Percentiles rank a stretch among this genome's conserved stretches.
These are phyloP conservation scores for Huntiella moniliformis DNA, from an alignment of 2,329 filamentous ascomycete genomes.

Conservation along the genomic window DNA sequence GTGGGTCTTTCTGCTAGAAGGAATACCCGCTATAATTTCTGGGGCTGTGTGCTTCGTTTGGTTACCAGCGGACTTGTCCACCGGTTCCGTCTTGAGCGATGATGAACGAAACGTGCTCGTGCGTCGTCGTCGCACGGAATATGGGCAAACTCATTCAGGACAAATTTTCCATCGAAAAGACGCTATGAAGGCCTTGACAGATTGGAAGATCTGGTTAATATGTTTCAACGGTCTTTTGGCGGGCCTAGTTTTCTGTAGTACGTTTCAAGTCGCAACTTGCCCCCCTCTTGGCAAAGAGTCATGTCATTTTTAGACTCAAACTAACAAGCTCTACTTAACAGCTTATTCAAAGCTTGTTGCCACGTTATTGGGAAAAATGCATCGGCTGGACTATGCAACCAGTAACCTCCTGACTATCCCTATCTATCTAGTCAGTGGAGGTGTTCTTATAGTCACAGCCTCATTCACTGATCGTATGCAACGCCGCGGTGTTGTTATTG, in stretches of 20 bases:
- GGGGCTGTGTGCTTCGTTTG: background rate
- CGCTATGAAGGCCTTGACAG: background rate
- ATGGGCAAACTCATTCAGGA: background rate
- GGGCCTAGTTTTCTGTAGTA: background rate
- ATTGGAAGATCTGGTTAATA: conserved; percentile 3
- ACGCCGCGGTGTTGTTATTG: background rate
- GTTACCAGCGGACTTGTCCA: background rate
- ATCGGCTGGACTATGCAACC: too few relatives aligned
- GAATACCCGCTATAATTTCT: background rate
- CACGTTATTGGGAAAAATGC: too few relatives aligned
- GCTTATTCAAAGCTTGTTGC: too few relatives aligned
- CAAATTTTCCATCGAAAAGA: background rate
- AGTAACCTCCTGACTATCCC: too few relatives aligned
- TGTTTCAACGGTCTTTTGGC: background rate
- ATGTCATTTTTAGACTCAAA: background rate
- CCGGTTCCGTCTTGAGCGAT: background rate
- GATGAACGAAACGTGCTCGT: background rate
- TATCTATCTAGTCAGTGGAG: background rate
- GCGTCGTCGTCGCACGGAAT: background rate
- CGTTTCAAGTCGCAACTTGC: background rate
- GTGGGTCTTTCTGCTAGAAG: background rate
- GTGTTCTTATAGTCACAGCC: background rate
- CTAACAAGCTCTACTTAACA: too few relatives aligned
- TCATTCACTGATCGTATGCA: conserved; percentile 1
- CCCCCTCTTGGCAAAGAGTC: background rate